Evolutionary conservation across 805 yeast genomes (phyloP), one percentile per base, ranked within the genome.

Genomic region (Cephaloascus albidus): DNA sequence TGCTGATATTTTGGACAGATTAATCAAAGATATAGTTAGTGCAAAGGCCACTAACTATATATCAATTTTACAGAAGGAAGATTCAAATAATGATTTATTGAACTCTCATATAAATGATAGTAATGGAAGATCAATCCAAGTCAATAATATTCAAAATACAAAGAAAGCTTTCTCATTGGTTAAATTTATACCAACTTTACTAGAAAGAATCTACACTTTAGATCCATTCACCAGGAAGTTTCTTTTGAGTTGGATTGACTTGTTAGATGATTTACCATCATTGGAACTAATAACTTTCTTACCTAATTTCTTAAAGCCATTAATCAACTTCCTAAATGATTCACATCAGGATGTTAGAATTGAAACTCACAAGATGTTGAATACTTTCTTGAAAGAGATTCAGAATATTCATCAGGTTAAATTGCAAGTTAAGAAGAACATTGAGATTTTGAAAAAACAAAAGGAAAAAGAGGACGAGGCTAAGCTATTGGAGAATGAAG

Each of bases 221-320:
- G 94, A 93, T 50, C 96, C 97, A 1, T 85, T 84, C 52, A 88
- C 97, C 0, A 72, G 96, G 47, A 82, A 87, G 63, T 93, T 93
- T 52, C 64, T 93, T 41, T 90, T 93, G 10, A 85, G 94, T 38
- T 93, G 98, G 98, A 71, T 93, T 36, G 83, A 87, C 46, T 73
- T 93, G n/a, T 67, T 93, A 37, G 93, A 90, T 58, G 87, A 93
- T 10, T 86, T 89, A 5, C 97, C 98, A 0, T 94, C 90, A 39
- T 66, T 90, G 39, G 96, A 90, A 50, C 65, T 93, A 42, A 78
- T 93, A 16, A 75, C 94, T 0, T 93, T 84, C 54, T 65, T 93
- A 36, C 96, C 98, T 1, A 84, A 89, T 31, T 87, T 93, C 54
- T 65, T 93, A 32, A 93, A 88, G 37, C 96, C 93, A 0, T 63